These are phyloP conservation scores for Corymbia citriodora DNA, from an alignment of 441 rosid species.

Conservation along the genomic window DNA sequence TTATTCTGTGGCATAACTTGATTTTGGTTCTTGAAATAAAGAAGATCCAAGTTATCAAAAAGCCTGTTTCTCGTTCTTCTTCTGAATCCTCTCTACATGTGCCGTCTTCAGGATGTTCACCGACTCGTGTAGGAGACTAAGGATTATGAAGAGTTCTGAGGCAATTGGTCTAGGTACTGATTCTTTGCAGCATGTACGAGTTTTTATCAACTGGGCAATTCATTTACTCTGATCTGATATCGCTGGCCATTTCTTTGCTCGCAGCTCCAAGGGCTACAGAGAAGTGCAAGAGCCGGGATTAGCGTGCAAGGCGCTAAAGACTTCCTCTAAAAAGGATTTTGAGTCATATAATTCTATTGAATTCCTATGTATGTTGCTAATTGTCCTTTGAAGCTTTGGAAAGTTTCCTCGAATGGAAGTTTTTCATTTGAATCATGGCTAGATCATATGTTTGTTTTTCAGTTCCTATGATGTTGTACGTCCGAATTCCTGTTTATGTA, in stretches of 20 bases:
- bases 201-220: not conserved
- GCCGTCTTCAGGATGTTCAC: conserved; percentile 35
- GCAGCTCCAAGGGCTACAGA: conserved; percentile 53
- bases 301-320: not conserved
- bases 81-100: not conserved
- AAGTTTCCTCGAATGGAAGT: conserved; percentile 11
- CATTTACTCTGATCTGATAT: not conserved
- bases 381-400: conserved; percentile 21
- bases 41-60: not conserved
- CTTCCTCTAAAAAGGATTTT: conserved; percentile 1
- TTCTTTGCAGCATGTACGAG: not conserved
- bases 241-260: not conserved
- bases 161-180: conserved; percentile 52
- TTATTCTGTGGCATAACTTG: not conserved
- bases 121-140: conserved; percentile 40
- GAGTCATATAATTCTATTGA: conserved; percentile 4
- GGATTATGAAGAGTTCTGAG: conserved; percentile 62
- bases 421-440: conserved; percentile 8
- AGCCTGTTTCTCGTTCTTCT: not conserved
- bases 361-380: conserved; percentile 5
- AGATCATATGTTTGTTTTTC: conserved; percentile 14
- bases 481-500: conserved; percentile 11
- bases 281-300: conserved; percentile 40
- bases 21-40: not conserved
- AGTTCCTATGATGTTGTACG: not conserved